Evolutionary conservation across 1,284 basidiomycete genomes (phyloP), one percentile per base, ranked within the genome.

Genomic region (Pisolithus thermaeus): DNA sequence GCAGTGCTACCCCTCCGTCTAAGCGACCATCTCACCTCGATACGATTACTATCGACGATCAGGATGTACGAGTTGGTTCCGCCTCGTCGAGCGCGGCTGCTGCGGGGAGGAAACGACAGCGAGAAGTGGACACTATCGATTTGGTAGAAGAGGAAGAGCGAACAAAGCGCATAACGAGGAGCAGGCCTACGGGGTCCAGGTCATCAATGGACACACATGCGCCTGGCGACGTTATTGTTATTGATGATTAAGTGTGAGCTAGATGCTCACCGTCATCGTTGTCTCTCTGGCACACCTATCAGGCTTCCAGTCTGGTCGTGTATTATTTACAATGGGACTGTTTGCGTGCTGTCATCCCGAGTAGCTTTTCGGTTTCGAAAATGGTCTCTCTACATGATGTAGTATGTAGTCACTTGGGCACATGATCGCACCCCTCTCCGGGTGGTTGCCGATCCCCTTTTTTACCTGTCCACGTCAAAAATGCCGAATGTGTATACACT

Each of bases 41-140:
- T 35, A 61, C 70, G 1, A 76, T 80, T 46, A 68, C 71, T 0
- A 76, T 81, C 16, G 70, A 76, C n/a, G 80, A 78, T 55, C 74
- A 78, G 8, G 75, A 76, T 38, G 73, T 73, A 32, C 76, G 76
- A 52, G 60, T 43, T 9, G 11, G 43, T 9, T 23, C 56, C 2
- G 16, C 46, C 4, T 40, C 43, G 9, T 44, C 49, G 7, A 37
- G 40, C 3, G 20, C 46, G 20, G 51, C 42, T 36, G 55, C 42
- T 9, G 37, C 53, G 9, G 50, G 42, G 54, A 61, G 48, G 55
- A 67, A 62, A 56, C 61, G 70, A 32, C 60, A 52, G 49, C 55
- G 71, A 51, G 58, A 61, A 28, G 28, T 46, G n/a, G 56, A 59
- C 25, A 32, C 56, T 30, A 56, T 65, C n/a, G 66, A 66, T 46